phyloP scores from a whole-genome alignment of 2,329 filamentous ascomycete genomes.

The Mollisiaceae sp. region DNA sequence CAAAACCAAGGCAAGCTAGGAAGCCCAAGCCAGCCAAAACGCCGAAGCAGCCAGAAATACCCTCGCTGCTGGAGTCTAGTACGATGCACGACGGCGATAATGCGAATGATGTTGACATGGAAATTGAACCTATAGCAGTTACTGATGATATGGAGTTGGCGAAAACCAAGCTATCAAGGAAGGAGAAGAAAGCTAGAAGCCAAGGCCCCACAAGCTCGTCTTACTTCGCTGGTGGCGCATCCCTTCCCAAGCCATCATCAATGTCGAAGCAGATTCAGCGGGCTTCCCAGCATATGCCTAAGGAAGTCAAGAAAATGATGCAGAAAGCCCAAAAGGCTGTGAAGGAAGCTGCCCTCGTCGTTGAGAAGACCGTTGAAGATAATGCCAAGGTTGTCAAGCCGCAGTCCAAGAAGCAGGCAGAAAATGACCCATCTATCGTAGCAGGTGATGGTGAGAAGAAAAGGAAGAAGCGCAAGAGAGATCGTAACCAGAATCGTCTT shows the following conservation, averaged over 20 bases:
- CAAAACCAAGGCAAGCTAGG: neutral
- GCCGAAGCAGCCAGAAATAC: neutral
- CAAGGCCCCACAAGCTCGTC: neutral
- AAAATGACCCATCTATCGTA: neutral
- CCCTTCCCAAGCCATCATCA: neutral
- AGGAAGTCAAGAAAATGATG: constrained; percentile 5
- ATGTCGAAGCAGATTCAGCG: neutral
- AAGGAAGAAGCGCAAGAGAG: constrained; percentile 33
- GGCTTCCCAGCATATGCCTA: neutral
- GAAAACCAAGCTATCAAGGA: neutral
- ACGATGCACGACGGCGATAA: neutral
- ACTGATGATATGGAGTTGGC: too few relatives aligned
- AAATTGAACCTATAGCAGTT: neutral
- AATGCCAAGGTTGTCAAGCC: neutral
- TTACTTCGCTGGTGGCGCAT: neutral
- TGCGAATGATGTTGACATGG: neutral
- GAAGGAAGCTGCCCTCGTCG: neutral
- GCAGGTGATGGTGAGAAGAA: neutral
- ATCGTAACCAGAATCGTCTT: constrained; percentile 35
- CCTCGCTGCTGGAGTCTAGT: neutral
- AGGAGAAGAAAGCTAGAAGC: constrained; percentile 8
- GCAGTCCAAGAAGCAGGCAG: constrained; percentile 8
- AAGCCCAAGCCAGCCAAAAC: neutral
- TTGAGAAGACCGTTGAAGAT: constrained; percentile 1
- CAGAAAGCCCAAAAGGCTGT: neutral